Percentiles rank a stretch among this genome's conserved stretches.
phyloP scores from a whole-genome alignment of 495 filamentous ascomycete species.

The Aspergillus baeticus region DNA sequence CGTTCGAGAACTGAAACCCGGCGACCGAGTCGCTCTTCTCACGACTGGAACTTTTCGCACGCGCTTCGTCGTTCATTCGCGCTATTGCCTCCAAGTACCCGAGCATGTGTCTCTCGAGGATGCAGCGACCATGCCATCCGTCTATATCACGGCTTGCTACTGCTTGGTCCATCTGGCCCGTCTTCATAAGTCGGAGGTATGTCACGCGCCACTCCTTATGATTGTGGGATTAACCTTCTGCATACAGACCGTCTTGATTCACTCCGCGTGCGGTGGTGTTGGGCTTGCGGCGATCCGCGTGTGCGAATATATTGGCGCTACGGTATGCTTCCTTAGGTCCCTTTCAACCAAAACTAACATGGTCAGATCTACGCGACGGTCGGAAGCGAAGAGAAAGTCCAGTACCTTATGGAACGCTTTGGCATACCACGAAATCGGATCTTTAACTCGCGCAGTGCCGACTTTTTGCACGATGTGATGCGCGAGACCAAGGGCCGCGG shows the following conservation, averaged over 20 bases:
- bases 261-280: slow-evolving; percentile 12
- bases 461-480: slow-evolving; percentile 45
- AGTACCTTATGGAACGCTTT: slow-evolving; percentile 30
- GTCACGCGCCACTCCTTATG: too few relatives aligned
- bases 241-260: slow-evolving; percentile 9
- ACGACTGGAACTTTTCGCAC: slow-evolving; percentile 10
- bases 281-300: slow-evolving; percentile 9
- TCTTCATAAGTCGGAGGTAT: slow-evolving; percentile 20
- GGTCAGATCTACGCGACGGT: slow-evolving; percentile 43
- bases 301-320: not conserved
- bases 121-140: slow-evolving; percentile 24
- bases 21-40: slow-evolving; percentile 36
- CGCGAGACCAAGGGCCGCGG: slow-evolving; percentile 44
- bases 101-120: slow-evolving; percentile 26
- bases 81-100: slow-evolving; percentile 21
- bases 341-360: not conserved
- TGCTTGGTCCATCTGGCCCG: slow-evolving; percentile 5
- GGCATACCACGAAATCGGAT: slow-evolving; percentile 43
- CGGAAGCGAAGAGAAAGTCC: slow-evolving; percentile 38
- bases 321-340: not conserved
- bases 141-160: slow-evolving; percentile 29
- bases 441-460: slow-evolving; percentile 46
- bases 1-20: slow-evolving; percentile 30
- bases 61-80: slow-evolving; percentile 8
- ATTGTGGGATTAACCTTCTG: not conserved